phyloP scores from a whole-genome alignment of 805 yeast species.

The Cyberlindnera euphorbiae region DNA sequence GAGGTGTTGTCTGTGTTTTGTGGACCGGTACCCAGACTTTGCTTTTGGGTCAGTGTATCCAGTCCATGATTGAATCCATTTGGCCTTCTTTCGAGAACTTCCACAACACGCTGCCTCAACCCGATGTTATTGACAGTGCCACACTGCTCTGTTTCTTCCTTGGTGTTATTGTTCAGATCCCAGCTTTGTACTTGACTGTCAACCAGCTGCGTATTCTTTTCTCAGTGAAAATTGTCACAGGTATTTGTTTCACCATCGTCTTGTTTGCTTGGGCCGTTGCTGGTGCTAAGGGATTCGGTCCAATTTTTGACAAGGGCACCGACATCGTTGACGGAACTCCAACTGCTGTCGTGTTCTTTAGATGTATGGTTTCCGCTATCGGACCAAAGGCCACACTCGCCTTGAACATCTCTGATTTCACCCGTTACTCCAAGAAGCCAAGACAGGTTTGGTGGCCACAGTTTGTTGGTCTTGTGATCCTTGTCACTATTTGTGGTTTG shows the following conservation, averaged over 20 bases:
- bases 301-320: conserved; percentile 21
- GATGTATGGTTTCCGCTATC: conserved; percentile 28
- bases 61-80: conserved; percentile 60
- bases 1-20: conserved; percentile 31
- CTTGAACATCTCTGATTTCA: conserved; percentile 35
- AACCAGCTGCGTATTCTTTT: conserved; percentile 34
- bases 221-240: conserved; percentile 28
- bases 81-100: conserved; percentile 40
- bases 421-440: conserved; percentile 32
- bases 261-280: conserved; percentile 31
- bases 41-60: conserved; percentile 70
- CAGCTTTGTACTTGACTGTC: conserved; percentile 30
- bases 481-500: conserved; percentile 27
- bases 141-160: conserved; percentile 31
- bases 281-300: conserved; percentile 26
- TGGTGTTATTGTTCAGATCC: conserved; percentile 29
- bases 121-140: conserved; percentile 26
- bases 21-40: conserved; percentile 78
- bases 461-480: conserved; percentile 27
- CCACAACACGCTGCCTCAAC: conserved; percentile 30
- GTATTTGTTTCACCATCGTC: conserved; percentile 29
- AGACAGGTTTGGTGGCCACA: conserved; percentile 29
- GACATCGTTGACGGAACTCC: conserved; percentile 24
- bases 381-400: conserved; percentile 35
- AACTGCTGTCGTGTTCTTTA: conserved; percentile 21